Evolutionary conservation across 108 stramenopile species (phyloP), one percentile per base, ranked within the genome.

Genomic region (Chaetoceros tenuissimus): DNA sequence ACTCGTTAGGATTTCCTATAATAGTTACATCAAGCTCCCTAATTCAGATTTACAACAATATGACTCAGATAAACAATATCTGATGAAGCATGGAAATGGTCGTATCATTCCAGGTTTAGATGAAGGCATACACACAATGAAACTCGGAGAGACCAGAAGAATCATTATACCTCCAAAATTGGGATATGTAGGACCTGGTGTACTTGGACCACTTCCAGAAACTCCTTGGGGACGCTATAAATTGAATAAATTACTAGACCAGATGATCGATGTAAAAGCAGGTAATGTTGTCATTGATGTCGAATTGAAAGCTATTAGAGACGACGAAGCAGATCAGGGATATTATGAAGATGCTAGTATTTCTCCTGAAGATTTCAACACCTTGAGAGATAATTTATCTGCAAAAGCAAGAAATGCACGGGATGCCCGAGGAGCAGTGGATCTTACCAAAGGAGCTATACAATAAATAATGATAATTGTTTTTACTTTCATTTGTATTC

Each of bases 241-340:
- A 57, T 57, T 92, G 19, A 87, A 85, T 55, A 43, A 50, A 1
- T 47, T 85, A 13, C 48, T 92, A 43, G 77, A 81, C 25, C 30
- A 69, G 46, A 92, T 92, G 89, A 71, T 92, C 7, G 82, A 71
- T 28, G 64, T 69, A 19, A 67, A 58, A 49, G 85, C 81, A 28
- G 89, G 89, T 16, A 81, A 82, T 50, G 31, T 87, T 3, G 69
- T 92, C 28, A 83, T 81, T 61, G 89, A 92, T 49, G 84, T 92
- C 2, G 71, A 65, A 43, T 55, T 92, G 57, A 55, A 47, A 28
- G 57, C 68, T 20, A 64, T 79, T 13, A 68, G 87, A 10, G 80
- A 82, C 30, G 89, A 92, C 52, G 89, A 92, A 64, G 89, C 89
- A 48, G 85, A 87, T 71, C 89, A 92, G 77, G 89, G 89, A 7